Base-by-base conservation (phyloP, 140 eudicot species). In the Flaveria floridana region DNA sequence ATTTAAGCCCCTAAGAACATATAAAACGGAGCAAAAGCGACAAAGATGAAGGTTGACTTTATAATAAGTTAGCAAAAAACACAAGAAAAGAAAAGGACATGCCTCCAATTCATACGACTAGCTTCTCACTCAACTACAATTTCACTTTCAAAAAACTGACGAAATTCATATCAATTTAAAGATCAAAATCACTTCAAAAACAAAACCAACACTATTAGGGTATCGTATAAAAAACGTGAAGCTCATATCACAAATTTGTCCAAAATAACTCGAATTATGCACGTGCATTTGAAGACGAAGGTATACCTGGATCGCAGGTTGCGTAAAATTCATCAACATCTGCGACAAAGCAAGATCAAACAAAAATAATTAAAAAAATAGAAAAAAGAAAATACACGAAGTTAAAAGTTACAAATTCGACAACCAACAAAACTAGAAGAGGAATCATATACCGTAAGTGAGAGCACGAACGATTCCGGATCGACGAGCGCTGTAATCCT, bases 291-390 rank as follows among this genome's bases (percentile, higher is more conserved):
- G 6, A 7, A n/a, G 7, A 79, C 4, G 15, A 10, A 52, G 28
- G 53, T 63, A 19, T 44, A 90, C 97, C 97, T 85, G 98, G 98
- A 86, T 92, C 98, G 68, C 98, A 92, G 14, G 85, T 88, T 2
- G 83, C 86, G 85, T 87, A 89, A 68, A 92, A 89, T 50, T 89
- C 93, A 68, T 92, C 96, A 30, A 92, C 96, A 85, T 92, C 98
- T 92, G 91, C 71, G 59, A 72, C 62, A 68, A 61, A n/a, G 4
- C 65, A 46, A 74, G 52, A 55, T 19, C 9, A 69, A 56, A 25
- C 5, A 14, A 50, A 50, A 51, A 51, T 15, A 28, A 15, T 76
- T 4, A 76, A 76, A 7, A 34, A 20, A 41, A 25, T 0, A 7
- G 11, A 64, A 20, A 41, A 16, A 0, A 7, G 11, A 64, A 5